A percentile compares a stretch with the other conserved stretches of the same genome.
Conservation (phyloP, 2,329 filamentous ascomycete genomes). For the Xylariaceae sp. region DNA sequence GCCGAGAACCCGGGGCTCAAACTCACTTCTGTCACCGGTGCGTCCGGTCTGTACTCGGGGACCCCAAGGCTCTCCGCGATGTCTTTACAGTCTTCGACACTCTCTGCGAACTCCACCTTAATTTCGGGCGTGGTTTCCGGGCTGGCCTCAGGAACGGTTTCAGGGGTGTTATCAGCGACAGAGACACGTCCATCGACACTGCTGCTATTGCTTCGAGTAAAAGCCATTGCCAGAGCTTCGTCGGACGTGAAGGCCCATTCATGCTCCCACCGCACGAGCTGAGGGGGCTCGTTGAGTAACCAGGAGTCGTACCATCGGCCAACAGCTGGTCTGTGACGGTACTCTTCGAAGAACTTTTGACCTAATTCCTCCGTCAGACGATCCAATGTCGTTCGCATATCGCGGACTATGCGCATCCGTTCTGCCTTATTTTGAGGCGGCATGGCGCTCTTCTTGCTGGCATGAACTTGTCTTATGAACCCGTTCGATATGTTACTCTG, state of each 20-base stretch:
- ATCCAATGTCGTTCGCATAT: slow-evolving; percentile 19
- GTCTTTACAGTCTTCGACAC: slow-evolving; percentile 13
- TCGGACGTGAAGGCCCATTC: slow-evolving; percentile 19
- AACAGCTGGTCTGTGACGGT: slow-evolving; percentile 18
- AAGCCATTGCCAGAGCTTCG: slow-evolving; percentile 2
- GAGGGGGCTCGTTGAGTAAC: slow-evolving; percentile 18
- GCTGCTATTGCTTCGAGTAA: slow-evolving; percentile 9
- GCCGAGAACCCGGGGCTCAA: not conserved
- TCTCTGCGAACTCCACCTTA: slow-evolving; percentile 11
- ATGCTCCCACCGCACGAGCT: slow-evolving; percentile 18
- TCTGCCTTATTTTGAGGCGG: slow-evolving; percentile 21
- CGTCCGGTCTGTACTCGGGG: slow-evolving; percentile 15
- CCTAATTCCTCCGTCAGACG: slow-evolving; percentile 21
- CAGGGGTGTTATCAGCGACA: slow-evolving; percentile 14
- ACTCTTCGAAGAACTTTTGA: slow-evolving; percentile 21
- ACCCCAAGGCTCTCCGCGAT: slow-evolving; percentile 7
- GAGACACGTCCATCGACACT: slow-evolving; percentile 17
- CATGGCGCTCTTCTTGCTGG: slow-evolving; percentile 19
- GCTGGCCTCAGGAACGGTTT: slow-evolving; percentile 14
- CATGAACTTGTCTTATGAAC: slow-evolving; percentile 19
- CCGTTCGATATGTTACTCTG: slow-evolving; percentile 20
- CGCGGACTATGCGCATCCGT: slow-evolving; percentile 20
- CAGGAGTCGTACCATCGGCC: slow-evolving; percentile 23
- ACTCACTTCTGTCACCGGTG: slow-evolving; percentile 20
- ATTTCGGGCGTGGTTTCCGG: slow-evolving; percentile 15